Evolutionary conservation across 345 rosid genomes (phyloP).

Genomic region (Populus davidiana): DNA sequence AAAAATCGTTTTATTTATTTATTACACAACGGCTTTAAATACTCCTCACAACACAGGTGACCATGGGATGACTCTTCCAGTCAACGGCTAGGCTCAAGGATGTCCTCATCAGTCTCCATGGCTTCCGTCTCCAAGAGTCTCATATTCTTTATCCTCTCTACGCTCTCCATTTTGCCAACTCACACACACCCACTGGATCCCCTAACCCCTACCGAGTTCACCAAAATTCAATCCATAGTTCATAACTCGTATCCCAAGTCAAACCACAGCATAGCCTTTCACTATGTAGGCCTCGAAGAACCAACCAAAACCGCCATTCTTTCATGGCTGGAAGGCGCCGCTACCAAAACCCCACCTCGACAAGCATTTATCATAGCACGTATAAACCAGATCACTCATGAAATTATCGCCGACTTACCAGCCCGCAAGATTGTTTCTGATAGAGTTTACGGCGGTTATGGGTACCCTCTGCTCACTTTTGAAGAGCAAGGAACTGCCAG

Average conservation of each 20-base stretch:
- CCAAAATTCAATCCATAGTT: conserved; percentile 4
- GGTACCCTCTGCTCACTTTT: not conserved
- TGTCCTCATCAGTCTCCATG: not conserved
- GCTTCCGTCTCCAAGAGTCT: not conserved
- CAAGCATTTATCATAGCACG: conserved; percentile 2
- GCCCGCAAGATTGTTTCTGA: not conserved
- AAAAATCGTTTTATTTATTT: no score
- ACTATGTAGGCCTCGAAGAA: conserved; percentile 22
- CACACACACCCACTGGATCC: conserved; percentile 10
- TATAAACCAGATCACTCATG: conserved; percentile 7
- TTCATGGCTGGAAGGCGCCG: conserved; percentile 7
- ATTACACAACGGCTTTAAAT: no score
- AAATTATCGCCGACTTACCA: not conserved
- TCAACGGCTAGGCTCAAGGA: not conserved
- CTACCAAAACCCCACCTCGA: not conserved
- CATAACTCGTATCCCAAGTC: not conserved
- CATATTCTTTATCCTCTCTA: not conserved
- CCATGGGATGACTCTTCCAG: no score
- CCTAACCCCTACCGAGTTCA: conserved; percentile 1
- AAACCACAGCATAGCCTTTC: not conserved
- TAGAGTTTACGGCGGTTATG: not conserved
- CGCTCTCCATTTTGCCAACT: not conserved
- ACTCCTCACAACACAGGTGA: no score
- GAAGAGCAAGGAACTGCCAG: not conserved
- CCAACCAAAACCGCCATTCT: conserved; percentile 12